phyloP scores from a whole-genome alignment of 352 stramenopile genomes.

The Pythium brassicae region DNA sequence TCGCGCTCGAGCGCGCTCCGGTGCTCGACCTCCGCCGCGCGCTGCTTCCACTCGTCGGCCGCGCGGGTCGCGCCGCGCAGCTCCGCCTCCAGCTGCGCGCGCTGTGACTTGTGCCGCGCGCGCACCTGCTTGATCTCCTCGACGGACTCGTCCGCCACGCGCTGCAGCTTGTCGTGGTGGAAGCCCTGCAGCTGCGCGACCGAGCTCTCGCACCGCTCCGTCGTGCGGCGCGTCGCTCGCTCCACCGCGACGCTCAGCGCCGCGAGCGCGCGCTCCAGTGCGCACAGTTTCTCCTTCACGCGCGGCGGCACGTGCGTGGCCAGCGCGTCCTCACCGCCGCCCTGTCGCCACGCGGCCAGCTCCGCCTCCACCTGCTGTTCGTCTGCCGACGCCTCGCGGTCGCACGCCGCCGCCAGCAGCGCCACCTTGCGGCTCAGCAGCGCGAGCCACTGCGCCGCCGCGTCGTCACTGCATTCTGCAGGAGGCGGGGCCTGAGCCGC shows the following conservation, averaged over 20 bases:
- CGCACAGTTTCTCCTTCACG: slow-evolving; percentile 21
- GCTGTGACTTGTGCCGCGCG: slow-evolving; percentile 37
- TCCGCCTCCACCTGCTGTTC: no score
- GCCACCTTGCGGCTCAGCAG: slow-evolving; percentile 45
- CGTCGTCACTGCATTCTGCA: slow-evolving; percentile 10
- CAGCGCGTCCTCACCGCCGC: slow-evolving; percentile 16
- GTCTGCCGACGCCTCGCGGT: slow-evolving; percentile 21
- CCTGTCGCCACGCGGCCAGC: slow-evolving; percentile 27
- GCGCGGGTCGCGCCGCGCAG: slow-evolving; percentile 23
- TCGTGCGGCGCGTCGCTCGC: slow-evolving; percentile 26
- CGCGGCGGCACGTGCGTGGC: slow-evolving; percentile 23
- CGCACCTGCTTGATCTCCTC: slow-evolving; percentile 47
- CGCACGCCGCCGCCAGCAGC: slow-evolving; percentile 28
- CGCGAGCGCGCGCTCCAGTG: slow-evolving; percentile 35
- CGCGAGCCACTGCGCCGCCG: slow-evolving; percentile 37
- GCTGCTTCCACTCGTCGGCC: slow-evolving; percentile 27
- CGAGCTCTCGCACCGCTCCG: slow-evolving; percentile 39
- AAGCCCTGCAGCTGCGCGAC: slow-evolving; percentile 46
- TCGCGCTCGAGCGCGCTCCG: slow-evolving; percentile 18
- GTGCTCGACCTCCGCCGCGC: slow-evolving; percentile 16
- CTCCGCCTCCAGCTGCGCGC: slow-evolving; percentile 32
- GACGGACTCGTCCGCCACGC: slow-evolving; percentile 46
- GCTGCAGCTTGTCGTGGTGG: slow-evolving; percentile 50
- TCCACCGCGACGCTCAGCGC: slow-evolving; percentile 25
- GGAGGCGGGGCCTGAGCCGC: neutral